Percentiles rank a stretch among this genome's conserved stretches.
Evolutionary conservation across 805 yeast species (phyloP).

Genomic region (Cyberlindnera nakhonratchasimensis): DNA sequence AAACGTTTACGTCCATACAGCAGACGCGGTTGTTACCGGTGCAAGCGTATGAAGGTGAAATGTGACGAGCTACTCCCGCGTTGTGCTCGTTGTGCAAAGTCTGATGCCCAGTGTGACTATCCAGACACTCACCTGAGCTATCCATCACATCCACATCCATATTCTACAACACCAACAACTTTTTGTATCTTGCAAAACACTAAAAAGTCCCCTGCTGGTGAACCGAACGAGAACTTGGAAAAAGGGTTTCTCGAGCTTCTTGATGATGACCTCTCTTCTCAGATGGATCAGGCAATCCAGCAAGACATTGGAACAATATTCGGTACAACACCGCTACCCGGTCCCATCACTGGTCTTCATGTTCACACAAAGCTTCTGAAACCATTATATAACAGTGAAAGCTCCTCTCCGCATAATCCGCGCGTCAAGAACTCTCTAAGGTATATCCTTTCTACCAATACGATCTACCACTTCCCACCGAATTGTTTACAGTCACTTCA

Average conservation of each 20-base stretch:
- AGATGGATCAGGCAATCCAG: slow-evolving; percentile 19
- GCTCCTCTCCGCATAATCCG: neutral
- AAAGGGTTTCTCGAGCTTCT: slow-evolving; percentile 18
- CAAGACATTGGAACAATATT: slow-evolving; percentile 5
- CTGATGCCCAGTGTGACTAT: slow-evolving; percentile 9
- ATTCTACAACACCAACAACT: neutral
- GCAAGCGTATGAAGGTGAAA: slow-evolving; percentile 42
- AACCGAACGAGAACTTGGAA: slow-evolving; percentile 5
- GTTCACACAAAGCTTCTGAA: slow-evolving; percentile 4
- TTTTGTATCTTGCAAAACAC: neutral
- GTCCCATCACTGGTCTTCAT: slow-evolving; percentile 10
- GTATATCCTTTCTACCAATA: slow-evolving; percentile 12
- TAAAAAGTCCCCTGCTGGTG: neutral
- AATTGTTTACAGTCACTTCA: slow-evolving; percentile 15
- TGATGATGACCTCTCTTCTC: slow-evolving; percentile 21
- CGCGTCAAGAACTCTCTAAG: neutral
- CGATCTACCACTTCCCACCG: slow-evolving; percentile 18
- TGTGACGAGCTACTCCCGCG: slow-evolving; percentile 20
- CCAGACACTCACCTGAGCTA: neutral
- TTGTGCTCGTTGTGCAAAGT: slow-evolving; percentile 16
- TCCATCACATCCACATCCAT: too few relatives aligned
- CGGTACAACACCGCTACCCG: slow-evolving; percentile 8
- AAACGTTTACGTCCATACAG: slow-evolving; percentile 23
- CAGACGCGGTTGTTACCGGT: slow-evolving; percentile 39
- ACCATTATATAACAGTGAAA: slow-evolving; percentile 5